A percentile compares a stretch with the other conserved stretches of the same genome.
phyloP scores from a whole-genome alignment of 2,329 filamentous ascomycete genomes.

The Neobulgaria alba region DNA sequence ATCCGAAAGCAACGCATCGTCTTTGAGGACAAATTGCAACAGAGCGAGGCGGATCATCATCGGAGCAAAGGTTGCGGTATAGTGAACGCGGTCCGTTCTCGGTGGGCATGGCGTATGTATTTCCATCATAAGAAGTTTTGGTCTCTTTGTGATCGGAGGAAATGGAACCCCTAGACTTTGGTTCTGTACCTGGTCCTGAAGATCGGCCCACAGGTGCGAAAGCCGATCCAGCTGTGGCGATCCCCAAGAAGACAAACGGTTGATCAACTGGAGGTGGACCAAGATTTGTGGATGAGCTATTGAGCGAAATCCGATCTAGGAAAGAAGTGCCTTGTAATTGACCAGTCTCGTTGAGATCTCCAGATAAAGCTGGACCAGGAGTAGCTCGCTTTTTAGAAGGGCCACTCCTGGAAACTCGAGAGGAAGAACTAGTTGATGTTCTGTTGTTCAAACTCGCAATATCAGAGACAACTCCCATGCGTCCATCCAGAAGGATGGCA shows the following conservation, averaged over 20 bases:
- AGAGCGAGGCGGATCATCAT: conserved; percentile 55
- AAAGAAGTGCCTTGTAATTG: conserved; percentile 10
- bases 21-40: conserved; percentile 58
- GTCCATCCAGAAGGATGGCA: conserved; percentile 50
- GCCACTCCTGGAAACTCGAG: not conserved
- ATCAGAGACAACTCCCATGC: conserved; percentile 53
- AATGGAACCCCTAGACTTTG: not conserved
- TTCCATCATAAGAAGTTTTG: not conserved
- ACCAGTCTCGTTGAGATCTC: not conserved
- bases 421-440: not conserved
- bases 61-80: conserved; percentile 45
- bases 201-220: conserved; percentile 4
- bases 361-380: not conserved
- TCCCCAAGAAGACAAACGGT: conserved; percentile 21
- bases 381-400: not conserved
- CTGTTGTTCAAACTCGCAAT: conserved; percentile 28
- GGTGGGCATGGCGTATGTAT: conserved; percentile 18
- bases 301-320: conserved; percentile 19
- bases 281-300: conserved; percentile 15
- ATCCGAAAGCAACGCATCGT: conserved; percentile 57
- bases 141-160: not conserved
- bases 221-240: conserved; percentile 13
- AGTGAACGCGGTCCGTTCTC: conserved; percentile 29
- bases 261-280: conserved; percentile 6
- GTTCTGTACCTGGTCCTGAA: not conserved